phyloP scores from a whole-genome alignment of 169 alveolate genomes.

The Eimeria acervulina region DNA sequence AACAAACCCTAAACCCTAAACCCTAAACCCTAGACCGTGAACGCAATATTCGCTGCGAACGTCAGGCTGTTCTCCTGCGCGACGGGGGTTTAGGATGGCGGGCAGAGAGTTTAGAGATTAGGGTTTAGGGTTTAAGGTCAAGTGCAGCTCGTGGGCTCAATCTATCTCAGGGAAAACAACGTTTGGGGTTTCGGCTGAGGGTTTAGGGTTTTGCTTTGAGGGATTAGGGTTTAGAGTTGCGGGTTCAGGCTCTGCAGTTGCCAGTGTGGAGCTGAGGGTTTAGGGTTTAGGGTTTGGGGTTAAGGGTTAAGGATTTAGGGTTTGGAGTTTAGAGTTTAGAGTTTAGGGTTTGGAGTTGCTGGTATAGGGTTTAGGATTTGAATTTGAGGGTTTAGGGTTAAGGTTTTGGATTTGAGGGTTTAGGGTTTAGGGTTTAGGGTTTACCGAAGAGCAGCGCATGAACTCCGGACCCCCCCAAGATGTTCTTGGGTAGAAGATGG shows the following conservation, averaged over 20 bases:
- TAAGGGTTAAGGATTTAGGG: not conserved
- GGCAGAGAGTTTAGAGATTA: not conserved
- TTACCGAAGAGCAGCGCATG: constrained; percentile 40
- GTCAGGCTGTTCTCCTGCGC: not conserved
- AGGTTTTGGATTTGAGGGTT: too few relatives aligned
- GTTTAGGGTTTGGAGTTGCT: too few relatives aligned
- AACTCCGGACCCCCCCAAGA: constrained; percentile 4
- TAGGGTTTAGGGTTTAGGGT: constrained; percentile 13
- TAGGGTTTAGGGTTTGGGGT: too few relatives aligned
- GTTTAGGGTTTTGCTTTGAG: too few relatives aligned
- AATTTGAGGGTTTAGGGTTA: not conserved
- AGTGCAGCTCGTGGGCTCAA: too few relatives aligned
- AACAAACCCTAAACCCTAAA: too few relatives aligned
- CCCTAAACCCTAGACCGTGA: too few relatives aligned
- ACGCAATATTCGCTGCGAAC: not conserved
- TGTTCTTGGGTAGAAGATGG: not conserved
- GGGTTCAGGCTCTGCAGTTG: too few relatives aligned
- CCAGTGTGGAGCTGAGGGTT: not conserved
- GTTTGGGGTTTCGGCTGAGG: too few relatives aligned
- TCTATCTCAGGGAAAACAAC: too few relatives aligned
- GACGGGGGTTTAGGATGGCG: not conserved
- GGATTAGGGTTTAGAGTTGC: too few relatives aligned
- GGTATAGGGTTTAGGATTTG: not conserved
- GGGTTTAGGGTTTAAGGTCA: not conserved
- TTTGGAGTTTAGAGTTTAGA: too few relatives aligned